A percentile compares a stretch with the other conserved stretches of the same genome.
Conservation (phyloP, 352 stramenopile species). For the Aphanomyces cochlioides region DNA sequence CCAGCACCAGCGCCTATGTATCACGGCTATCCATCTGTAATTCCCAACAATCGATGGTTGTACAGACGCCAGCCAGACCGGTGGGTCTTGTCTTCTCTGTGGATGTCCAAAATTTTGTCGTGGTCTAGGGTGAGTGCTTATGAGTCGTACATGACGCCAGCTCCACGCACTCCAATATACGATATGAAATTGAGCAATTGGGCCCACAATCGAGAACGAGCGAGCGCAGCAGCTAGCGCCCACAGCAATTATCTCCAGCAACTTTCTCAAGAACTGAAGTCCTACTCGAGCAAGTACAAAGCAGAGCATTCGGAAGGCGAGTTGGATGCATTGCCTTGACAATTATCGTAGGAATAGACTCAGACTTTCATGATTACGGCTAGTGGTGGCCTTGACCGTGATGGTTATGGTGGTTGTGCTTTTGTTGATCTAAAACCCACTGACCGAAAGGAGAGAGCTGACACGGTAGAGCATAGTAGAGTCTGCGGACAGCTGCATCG, state of each 20-base stretch:
- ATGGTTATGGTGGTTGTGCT: too few relatives aligned
- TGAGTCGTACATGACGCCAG: conserved; percentile 3
- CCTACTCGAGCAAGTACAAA: conserved; percentile 17
- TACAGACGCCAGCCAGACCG: conserved; percentile 12
- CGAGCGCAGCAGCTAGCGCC: conserved; percentile 20
- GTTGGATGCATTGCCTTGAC: neutral
- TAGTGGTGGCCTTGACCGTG: too few relatives aligned
- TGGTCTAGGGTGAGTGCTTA: neutral
- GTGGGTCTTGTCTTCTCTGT: neutral
- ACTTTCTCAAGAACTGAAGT: conserved; percentile 19
- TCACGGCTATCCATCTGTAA: neutral
- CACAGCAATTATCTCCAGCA: conserved; percentile 23
- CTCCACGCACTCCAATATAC: neutral
- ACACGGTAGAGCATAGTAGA: too few relatives aligned
- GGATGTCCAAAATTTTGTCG: too few relatives aligned
- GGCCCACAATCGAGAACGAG: conserved; percentile 24
- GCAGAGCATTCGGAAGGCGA: conserved; percentile 14
- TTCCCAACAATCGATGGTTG: neutral
- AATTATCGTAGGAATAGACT: too few relatives aligned
- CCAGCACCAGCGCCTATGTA: conserved; percentile 2
- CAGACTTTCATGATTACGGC: too few relatives aligned
- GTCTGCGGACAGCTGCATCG: too few relatives aligned
- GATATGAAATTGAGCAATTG: conserved; percentile 21
- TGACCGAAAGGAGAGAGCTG: too few relatives aligned
- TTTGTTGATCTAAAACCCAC: too few relatives aligned